Percentiles rank a stretch among this genome's conserved stretches.
These are phyloP conservation scores for Lithohypha guttulata DNA, from an alignment of 2,329 filamentous ascomycete species.

Conservation along the genomic window DNA sequence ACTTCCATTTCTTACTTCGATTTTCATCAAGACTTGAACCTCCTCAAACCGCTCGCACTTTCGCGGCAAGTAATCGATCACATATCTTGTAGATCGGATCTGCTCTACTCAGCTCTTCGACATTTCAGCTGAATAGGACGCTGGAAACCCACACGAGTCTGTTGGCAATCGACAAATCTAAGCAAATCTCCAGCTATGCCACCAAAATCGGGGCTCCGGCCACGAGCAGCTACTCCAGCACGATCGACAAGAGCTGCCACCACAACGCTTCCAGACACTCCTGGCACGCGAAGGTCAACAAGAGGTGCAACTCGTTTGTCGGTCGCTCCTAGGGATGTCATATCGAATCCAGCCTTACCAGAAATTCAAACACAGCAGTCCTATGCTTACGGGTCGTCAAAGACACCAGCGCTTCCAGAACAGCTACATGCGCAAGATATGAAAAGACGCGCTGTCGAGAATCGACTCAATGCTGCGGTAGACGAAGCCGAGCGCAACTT, in stretches of 20 bases:
- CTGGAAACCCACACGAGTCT: no score
- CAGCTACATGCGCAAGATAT: slow-evolving; percentile 25
- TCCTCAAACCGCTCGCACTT: no score
- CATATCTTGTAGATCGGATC: no score
- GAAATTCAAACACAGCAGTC: slow-evolving; percentile 30
- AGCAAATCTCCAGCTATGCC: no score
- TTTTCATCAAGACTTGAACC: no score
- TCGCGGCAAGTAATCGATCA: no score
- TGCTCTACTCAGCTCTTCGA: no score
- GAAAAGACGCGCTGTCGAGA: slow-evolving; percentile 25
- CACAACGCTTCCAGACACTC: slow-evolving; percentile 10
- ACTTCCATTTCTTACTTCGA: no score
- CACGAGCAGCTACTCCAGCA: slow-evolving; percentile 11
- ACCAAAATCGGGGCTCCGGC: neutral
- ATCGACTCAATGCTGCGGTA: slow-evolving; percentile 26
- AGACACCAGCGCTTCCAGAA: slow-evolving; percentile 27
- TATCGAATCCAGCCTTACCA: slow-evolving; percentile 26
- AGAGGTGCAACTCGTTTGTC: slow-evolving; percentile 16
- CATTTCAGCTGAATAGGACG: no score
- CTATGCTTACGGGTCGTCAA: slow-evolving; percentile 31
- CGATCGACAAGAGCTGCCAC: slow-evolving; percentile 17
- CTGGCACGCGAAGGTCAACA: slow-evolving; percentile 11
- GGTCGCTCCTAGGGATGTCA: slow-evolving; percentile 8
- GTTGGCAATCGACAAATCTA: no score
- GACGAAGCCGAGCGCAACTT: slow-evolving; percentile 20